A percentile compares a stretch with the other conserved stretches of the same genome.
Evolutionary conservation across 192 early-diverging fungal genomes (phyloP).

Genomic region (Entomortierella beljakovae): DNA sequence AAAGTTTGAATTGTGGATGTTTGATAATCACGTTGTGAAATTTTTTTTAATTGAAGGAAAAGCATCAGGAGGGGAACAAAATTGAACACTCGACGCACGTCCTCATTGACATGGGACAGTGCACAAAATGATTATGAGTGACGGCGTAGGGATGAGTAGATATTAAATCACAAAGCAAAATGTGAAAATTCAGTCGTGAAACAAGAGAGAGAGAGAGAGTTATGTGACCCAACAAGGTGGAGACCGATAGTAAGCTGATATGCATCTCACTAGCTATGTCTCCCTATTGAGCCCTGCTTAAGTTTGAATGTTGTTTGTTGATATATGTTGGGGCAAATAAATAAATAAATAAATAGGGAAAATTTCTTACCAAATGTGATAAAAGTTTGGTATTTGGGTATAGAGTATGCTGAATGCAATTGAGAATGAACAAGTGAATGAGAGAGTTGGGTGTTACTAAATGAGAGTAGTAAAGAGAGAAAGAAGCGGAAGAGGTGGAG

Average conservation of each 20-base stretch:
- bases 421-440: neutral
- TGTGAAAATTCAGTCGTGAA: neutral
- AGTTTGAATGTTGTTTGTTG: too few relatives aligned
- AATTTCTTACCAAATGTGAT: constrained; percentile 5
- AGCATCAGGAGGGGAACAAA: neutral
- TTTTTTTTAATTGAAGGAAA: neutral
- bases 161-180: too few relatives aligned
- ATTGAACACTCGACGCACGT: neutral
- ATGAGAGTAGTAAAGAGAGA: neutral
- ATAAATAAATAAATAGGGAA: neutral
- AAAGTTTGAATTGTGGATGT: neutral
- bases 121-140: neutral
- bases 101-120: neutral
- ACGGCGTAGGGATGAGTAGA: neutral
- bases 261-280: neutral
- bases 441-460: neutral
- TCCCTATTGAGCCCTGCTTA: too few relatives aligned
- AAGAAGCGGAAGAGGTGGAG: neutral
- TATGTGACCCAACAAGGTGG: constrained; percentile 4
- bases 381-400: neutral
- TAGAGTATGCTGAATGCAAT: neutral
- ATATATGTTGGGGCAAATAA: neutral
- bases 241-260: neutral
- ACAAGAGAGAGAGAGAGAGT: neutral
- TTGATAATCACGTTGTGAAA: neutral